Evolutionary conservation across 192 early-diverging fungal genomes (phyloP).

Genomic region (Lunasporangiospora selenospora): DNA sequence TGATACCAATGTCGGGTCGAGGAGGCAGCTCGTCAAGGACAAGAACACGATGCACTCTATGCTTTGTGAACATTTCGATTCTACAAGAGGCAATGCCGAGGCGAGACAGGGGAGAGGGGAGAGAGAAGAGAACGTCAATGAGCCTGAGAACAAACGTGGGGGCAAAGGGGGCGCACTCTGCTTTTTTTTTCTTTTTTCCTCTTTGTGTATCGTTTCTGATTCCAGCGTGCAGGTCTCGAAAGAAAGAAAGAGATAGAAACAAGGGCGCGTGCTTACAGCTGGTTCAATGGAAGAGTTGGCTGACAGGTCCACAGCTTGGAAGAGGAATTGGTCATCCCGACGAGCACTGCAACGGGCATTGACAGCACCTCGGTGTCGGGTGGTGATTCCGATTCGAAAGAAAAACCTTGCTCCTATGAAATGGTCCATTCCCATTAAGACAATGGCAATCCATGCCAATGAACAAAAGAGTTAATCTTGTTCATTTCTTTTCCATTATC

Average conservation of each 20-base stretch:
- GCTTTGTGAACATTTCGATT: slow-evolving; percentile 47
- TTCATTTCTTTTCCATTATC: background rate
- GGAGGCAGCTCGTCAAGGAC: slow-evolving; percentile 43
- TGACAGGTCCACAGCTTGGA: slow-evolving; percentile 46
- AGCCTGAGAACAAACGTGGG: no score
- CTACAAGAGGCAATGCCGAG: no score
- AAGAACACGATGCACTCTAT: slow-evolving; percentile 56
- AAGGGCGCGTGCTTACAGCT: slow-evolving; percentile 46
- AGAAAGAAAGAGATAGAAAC: background rate
- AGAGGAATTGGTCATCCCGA: slow-evolving; percentile 43
- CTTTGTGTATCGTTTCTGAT: no score
- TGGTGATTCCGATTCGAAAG: slow-evolving; percentile 5
- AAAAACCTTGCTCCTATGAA: slow-evolving; percentile 32
- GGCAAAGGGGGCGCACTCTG: no score
- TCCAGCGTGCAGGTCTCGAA: background rate
- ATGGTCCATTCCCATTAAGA: background rate
- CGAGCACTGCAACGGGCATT: slow-evolving; percentile 43
- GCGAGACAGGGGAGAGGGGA: no score
- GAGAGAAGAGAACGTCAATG: no score
- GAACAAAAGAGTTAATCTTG: background rate
- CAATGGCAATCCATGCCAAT: background rate
- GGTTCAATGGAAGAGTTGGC: slow-evolving; percentile 23
- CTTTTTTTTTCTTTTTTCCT: no score
- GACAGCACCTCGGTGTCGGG: slow-evolving; percentile 26
- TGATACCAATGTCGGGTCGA: slow-evolving; percentile 10